phyloP scores from a whole-genome alignment of 371 early-diverging fungal genomes.

The Rhizopus sp. region DNA sequence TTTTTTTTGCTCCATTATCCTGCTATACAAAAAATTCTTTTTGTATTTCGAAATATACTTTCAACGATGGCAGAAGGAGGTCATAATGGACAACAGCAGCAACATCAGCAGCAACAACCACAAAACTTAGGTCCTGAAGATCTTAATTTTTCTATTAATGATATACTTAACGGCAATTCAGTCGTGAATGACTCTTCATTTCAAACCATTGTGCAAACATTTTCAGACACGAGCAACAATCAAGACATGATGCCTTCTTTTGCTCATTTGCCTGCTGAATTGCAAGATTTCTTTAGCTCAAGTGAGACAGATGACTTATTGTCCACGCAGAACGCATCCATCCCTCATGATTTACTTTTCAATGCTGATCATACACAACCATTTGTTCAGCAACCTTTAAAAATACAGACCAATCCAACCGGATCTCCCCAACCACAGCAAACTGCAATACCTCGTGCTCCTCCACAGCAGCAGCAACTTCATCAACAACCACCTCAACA shows the following conservation, averaged over 20 bases:
- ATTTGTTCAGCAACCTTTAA: slow-evolving; percentile 24
- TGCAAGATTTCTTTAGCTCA: slow-evolving; percentile 37
- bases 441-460: not conserved
- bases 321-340: slow-evolving; percentile 27
- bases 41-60: not conserved
- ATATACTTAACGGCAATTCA: slow-evolving; percentile 31
- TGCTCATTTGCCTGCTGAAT: slow-evolving; percentile 41
- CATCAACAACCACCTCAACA: slow-evolving; percentile 6
- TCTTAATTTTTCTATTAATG: slow-evolving; percentile 37
- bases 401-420: slow-evolving; percentile 16
- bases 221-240: slow-evolving; percentile 22
- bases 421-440: slow-evolving; percentile 1
- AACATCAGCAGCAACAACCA: slow-evolving; percentile 8
- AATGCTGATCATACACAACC: slow-evolving; percentile 13
- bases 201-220: slow-evolving; percentile 37
- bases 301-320: slow-evolving; percentile 40
- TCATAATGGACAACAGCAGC: slow-evolving; percentile 2
- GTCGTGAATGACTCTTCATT: slow-evolving; percentile 40
- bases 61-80: slow-evolving; percentile 3
- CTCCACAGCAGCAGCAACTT: slow-evolving; percentile 7
- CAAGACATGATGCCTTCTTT: slow-evolving; percentile 23
- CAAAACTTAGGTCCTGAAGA: slow-evolving; percentile 15
- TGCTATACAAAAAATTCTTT: not conserved
- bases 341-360: slow-evolving; percentile 2
- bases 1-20: not conserved